Percentiles rank a stretch among this genome's conserved stretches.
These are phyloP conservation scores for Botryotinia convoluta DNA, from an alignment of 2,329 filamentous ascomycete species.

Conservation along the genomic window DNA sequence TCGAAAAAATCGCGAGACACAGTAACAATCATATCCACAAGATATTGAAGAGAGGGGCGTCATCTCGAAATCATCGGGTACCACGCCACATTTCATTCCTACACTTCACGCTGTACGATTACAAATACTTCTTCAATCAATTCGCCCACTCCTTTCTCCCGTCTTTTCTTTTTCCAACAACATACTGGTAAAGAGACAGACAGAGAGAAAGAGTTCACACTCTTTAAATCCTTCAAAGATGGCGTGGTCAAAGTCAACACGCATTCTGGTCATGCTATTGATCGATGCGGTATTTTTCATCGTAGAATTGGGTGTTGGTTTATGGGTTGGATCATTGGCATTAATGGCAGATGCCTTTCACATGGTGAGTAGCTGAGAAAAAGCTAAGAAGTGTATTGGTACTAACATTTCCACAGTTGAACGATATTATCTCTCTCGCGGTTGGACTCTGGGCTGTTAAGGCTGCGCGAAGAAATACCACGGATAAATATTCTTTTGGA, in stretches of 20 bases:
- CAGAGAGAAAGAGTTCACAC: neutral
- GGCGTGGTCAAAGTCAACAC: constrained; percentile 87
- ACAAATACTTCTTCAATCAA: neutral
- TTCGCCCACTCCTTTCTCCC: neutral
- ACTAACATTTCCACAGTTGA: constrained; percentile 58
- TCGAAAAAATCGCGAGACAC: neutral
- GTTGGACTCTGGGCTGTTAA: constrained; percentile 96
- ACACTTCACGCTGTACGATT: neutral
- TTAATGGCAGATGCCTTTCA: constrained; percentile 97
- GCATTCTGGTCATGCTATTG: constrained; percentile 87
- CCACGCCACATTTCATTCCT: neutral
- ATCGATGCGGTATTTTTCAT: constrained; percentile 91
- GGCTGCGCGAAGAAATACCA: constrained; percentile 78
- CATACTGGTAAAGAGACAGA: neutral
- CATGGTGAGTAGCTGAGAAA: constrained; percentile 62
- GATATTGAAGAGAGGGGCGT: neutral
- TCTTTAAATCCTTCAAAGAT: constrained; percentile 47
- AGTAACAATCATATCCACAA: neutral
- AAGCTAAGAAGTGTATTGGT: neutral
- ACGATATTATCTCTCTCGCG: constrained; percentile 91
- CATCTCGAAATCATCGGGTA: neutral
- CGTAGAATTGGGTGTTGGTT: constrained; percentile 80
- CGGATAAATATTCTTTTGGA: constrained; percentile 93
- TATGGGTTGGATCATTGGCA: constrained; percentile 85
- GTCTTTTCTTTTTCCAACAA: neutral